phyloP scores from a whole-genome alignment of 257 asterid genomes.

The Primulina eburnea region DNA sequence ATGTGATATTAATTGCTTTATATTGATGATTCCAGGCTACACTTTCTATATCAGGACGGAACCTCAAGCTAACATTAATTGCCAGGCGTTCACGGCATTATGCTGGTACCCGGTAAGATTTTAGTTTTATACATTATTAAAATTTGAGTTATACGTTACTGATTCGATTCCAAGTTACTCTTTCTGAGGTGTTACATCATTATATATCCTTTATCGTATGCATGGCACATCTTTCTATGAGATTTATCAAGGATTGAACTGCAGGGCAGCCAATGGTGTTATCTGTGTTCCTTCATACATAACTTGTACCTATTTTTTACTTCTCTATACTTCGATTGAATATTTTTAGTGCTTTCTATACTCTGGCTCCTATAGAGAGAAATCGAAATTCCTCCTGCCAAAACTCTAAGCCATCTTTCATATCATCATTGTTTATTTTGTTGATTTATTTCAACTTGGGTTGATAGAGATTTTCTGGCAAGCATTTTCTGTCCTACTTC shows the following conservation, averaged over 20 bases:
- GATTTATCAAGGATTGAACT: neutral
- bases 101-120: conserved; percentile 89
- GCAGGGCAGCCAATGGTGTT: neutral
- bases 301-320: neutral
- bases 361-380: neutral
- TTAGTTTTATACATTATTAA: conserved; percentile 1
- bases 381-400: too few relatives aligned
- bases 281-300: neutral
- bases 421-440: neutral
- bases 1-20: conserved; percentile 27
- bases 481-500: conserved; percentile 12
- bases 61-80: conserved; percentile 66
- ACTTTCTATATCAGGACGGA: conserved; percentile 69
- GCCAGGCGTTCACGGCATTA: conserved; percentile 94
- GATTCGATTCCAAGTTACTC: conserved; percentile 16
- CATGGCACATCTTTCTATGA: conserved; percentile 9
- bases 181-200: conserved; percentile 10
- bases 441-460: conserved; percentile 9
- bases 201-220: conserved; percentile 19
- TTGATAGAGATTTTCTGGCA: conserved; percentile 14
- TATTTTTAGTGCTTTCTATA: neutral
- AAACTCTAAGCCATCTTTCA: neutral
- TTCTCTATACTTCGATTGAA: neutral
- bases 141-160: conserved; percentile 8
- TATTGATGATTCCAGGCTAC: conserved; percentile 57